Evolutionary conservation across 148 eudicot genomes (phyloP).

Genomic region (Euryodendron excelsum): DNA sequence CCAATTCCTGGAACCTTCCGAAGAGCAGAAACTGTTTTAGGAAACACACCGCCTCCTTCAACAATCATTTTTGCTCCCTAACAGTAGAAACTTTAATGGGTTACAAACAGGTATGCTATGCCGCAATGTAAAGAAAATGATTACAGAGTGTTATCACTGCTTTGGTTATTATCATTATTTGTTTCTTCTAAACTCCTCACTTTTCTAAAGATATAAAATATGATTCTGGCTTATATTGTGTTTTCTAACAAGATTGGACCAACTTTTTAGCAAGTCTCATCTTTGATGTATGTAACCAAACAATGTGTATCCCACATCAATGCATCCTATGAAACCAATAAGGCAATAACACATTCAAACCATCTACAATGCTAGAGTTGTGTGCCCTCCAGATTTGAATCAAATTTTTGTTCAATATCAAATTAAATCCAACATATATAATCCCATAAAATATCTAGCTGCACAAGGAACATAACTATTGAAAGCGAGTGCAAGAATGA

Average conservation of each 20-base stretch:
- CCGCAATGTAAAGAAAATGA: not conserved
- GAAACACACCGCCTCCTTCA: conserved; percentile 69
- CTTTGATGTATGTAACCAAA: not conserved
- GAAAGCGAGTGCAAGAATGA: not conserved
- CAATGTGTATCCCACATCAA: too few species aligned
- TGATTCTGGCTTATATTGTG: not conserved
- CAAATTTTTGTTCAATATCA: not conserved
- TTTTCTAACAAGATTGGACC: not conserved
- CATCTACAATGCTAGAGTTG: too few species aligned
- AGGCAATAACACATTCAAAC: too few species aligned
- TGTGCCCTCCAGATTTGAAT: too few species aligned
- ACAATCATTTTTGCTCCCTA: conserved; percentile 84
- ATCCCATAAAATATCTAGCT: not conserved
- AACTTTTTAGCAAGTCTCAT: not conserved
- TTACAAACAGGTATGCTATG: conserved; percentile 4
- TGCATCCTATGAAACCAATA: too few species aligned
- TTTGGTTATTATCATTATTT: not conserved
- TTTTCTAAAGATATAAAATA: not conserved
- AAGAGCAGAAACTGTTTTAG: conserved; percentile 60
- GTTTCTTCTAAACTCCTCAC: not conserved
- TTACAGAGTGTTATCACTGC: not conserved
- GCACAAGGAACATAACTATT: not conserved
- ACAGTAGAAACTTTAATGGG: conserved; percentile 5
- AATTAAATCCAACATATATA: not conserved
- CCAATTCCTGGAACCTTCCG: conserved; percentile 83